Conservation (phyloP, 306 rosid species). For the Bauhinia variegata region DNA sequence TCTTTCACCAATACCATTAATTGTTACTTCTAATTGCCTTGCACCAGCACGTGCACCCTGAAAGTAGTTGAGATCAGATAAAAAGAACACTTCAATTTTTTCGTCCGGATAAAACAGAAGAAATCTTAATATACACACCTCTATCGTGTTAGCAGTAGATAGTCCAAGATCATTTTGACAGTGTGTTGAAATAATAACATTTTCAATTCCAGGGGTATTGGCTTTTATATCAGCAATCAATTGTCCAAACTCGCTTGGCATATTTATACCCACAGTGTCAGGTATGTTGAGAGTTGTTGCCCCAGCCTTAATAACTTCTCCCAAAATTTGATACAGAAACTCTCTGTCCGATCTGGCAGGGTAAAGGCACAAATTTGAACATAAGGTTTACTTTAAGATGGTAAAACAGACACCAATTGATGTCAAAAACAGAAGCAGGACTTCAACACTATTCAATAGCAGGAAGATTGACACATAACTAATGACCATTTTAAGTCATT, state of each 20-base stretch:
- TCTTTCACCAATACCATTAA: constrained; percentile 99
- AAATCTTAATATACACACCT: constrained; percentile 48
- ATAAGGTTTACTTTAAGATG: neutral
- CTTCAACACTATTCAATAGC: neutral
- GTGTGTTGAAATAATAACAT: constrained; percentile 91
- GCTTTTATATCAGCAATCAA: constrained; percentile 88
- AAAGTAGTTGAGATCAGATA: constrained; percentile 35
- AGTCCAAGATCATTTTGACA: constrained; percentile 99
- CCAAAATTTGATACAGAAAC: constrained; percentile 82
- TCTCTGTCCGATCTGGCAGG: constrained; percentile 79
- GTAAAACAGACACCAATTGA: neutral
- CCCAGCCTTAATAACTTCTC: constrained; percentile 92
- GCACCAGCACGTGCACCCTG: constrained; percentile 98
- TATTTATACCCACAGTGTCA: constrained; percentile 85
- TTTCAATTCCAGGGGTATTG: constrained; percentile 84
- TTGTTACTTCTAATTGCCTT: constrained; percentile 93
- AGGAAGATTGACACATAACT: neutral
- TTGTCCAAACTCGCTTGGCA: constrained; percentile 71
- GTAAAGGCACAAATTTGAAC: constrained; percentile 16
- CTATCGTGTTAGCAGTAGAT: constrained; percentile 85
- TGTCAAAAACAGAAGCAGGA: neutral
- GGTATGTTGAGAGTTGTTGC: constrained; percentile 97
- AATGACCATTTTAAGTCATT: too few species aligned
- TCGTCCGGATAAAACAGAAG: neutral
- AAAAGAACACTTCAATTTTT: constrained; percentile 5